Percentiles rank a stretch among this genome's conserved stretches.
These are phyloP conservation scores for Globisporangium canariense DNA, from an alignment of 352 stramenopile species.

Conservation along the genomic window DNA sequence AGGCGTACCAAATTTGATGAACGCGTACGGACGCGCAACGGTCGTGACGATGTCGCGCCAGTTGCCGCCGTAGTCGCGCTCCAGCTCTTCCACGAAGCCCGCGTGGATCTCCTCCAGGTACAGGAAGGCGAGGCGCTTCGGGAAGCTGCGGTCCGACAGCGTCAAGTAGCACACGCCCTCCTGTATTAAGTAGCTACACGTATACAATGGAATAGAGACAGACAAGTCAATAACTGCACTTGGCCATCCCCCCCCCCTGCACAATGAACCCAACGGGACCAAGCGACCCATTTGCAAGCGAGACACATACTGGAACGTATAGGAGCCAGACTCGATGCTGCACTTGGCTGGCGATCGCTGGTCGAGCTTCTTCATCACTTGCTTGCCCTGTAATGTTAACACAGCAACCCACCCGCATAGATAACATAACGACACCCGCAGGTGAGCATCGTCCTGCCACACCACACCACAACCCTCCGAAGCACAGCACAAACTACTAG, in stretches of 20 bases:
- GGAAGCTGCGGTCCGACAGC: constrained; percentile 94
- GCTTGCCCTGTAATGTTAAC: constrained; percentile 66
- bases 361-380: constrained; percentile 93
- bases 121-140: constrained; percentile 96
- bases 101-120: constrained; percentile 96
- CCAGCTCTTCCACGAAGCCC: constrained; percentile 93
- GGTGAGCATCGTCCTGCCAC: background rate
- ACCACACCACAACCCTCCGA: no score
- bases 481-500: background rate
- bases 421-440: background rate
- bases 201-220: background rate
- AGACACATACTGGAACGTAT: constrained; percentile 89
- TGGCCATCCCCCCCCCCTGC: background rate
- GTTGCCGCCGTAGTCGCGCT: constrained; percentile 88
- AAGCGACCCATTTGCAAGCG: constrained; percentile 17
- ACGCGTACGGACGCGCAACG: constrained; percentile 96
- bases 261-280: constrained; percentile 16
- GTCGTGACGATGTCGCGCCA: constrained; percentile 93
- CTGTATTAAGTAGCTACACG: constrained; percentile 94
- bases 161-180: constrained; percentile 97
- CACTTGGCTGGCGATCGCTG: constrained; percentile 90
- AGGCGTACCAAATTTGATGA: constrained; percentile 95
- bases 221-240: background rate
- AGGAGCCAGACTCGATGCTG: constrained; percentile 91
- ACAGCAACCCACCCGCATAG: constrained; percentile 1